These are phyloP conservation scores for Eutrema heterophyllum DNA, from an alignment of 345 rosid genomes.

Conservation along the genomic window DNA sequence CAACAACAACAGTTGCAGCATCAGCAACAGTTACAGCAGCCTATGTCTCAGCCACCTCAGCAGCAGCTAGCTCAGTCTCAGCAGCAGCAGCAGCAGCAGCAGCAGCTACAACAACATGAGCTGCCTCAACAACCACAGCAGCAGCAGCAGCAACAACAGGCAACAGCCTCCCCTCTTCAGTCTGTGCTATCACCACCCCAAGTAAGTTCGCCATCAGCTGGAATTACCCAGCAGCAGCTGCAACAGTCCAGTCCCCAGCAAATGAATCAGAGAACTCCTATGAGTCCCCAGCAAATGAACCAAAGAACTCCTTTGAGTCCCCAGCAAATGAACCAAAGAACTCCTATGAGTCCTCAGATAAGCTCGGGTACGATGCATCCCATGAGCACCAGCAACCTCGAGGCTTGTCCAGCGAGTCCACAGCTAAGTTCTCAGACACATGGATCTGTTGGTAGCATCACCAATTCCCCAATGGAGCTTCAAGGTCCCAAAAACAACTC, in stretches of 20 bases:
- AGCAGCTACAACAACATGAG: conserved; percentile 30
- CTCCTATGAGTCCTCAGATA: conserved; percentile 70
- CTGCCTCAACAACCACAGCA: conserved; percentile 42
- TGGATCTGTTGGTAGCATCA: conserved; percentile 86
- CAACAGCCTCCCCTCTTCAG: conserved; percentile 60
- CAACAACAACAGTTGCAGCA: conserved; percentile 34
- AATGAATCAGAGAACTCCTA: conserved; percentile 65
- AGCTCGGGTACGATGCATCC: conserved; percentile 81
- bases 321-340: conserved; percentile 57
- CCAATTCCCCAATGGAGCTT: conserved; percentile 89
- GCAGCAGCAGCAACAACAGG: conserved; percentile 46
- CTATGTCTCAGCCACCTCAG: conserved; percentile 31
- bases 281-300: conserved; percentile 72
- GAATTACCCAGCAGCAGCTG: conserved; percentile 51
- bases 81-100: conserved; percentile 42
- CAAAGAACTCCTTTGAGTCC: conserved; percentile 68
- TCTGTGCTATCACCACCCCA: conserved; percentile 78
- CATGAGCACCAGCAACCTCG: conserved; percentile 70
- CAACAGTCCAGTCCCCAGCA: conserved; percentile 59
- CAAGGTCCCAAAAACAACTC: conserved; percentile 86
- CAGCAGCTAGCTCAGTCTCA: conserved; percentile 33
- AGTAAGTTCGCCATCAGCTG: conserved; percentile 70
- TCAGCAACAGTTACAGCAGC: conserved; percentile 42
- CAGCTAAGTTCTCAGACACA: conserved; percentile 91
- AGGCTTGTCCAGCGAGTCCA: conserved; percentile 88